Percentiles rank a stretch among this genome's conserved stretches.
These are phyloP conservation scores for Mortierella sp. DNA, from an alignment of 371 early-diverging fungal species.

Conservation along the genomic window DNA sequence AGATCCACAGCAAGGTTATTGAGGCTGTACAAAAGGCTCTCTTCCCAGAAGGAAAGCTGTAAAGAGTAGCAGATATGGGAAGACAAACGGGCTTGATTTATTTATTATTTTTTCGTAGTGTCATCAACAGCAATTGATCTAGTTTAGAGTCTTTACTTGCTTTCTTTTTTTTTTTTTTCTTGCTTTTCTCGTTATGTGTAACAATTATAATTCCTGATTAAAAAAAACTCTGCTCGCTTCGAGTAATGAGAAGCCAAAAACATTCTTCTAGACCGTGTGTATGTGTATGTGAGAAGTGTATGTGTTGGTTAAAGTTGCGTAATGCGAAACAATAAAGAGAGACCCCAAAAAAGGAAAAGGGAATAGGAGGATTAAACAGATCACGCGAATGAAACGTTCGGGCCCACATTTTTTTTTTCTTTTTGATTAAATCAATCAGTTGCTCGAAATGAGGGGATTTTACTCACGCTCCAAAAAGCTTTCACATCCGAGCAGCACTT, in stretches of 20 bases:
- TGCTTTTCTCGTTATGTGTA: not conserved
- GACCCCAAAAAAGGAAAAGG: too few species aligned
- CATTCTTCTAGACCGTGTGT: too few species aligned
- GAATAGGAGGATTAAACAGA: not conserved
- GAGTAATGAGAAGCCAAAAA: not conserved
- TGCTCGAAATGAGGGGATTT: not conserved
- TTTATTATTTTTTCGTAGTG: not conserved
- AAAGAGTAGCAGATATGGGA: not conserved
- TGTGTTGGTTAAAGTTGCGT: not conserved
- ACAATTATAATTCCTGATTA: not conserved
- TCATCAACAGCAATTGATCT: too few species aligned
- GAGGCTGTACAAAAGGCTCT: conserved; percentile 76
- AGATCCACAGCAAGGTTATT: conserved; percentile 74
- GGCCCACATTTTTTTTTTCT: not conserved
- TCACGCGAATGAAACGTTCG: not conserved
- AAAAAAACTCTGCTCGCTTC: not conserved
- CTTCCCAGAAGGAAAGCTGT: conserved; percentile 52
- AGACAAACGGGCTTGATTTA: not conserved
- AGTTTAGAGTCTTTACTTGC: not conserved
- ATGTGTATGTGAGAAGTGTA: too few species aligned
- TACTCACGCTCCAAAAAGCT: conserved; percentile 6
- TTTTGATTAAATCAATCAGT: not conserved
- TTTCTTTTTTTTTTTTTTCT: conserved; percentile 4
- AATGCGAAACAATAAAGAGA: too few species aligned
- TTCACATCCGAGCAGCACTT: too few species aligned